A percentile compares a stretch with the other conserved stretches of the same genome.
These are phyloP conservation scores for Geranomyces michiganensis DNA, from an alignment of 192 early-diverging fungal genomes.

Conservation along the genomic window DNA sequence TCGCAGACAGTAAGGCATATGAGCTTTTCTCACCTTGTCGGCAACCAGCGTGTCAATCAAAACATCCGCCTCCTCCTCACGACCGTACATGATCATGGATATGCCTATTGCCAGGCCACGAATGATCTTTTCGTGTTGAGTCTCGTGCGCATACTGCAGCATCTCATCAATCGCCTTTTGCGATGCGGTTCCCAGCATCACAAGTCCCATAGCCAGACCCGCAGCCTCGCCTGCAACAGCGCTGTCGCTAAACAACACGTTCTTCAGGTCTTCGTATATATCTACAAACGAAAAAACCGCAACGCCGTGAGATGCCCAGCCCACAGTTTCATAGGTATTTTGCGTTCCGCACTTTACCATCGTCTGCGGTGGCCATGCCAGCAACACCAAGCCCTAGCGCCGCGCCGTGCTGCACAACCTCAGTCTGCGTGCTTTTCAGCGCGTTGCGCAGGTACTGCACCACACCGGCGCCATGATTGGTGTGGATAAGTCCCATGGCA, in stretches of 20 bases:
- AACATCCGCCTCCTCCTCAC: slow-evolving; percentile 92
- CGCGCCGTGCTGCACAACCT: slow-evolving; percentile 96
- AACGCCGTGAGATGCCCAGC: not conserved
- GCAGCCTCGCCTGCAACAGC: slow-evolving; percentile 98
- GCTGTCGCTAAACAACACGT: slow-evolving; percentile 87
- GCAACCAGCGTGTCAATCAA: slow-evolving; percentile 80
- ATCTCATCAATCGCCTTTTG: slow-evolving; percentile 86
- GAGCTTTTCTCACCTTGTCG: slow-evolving; percentile 69
- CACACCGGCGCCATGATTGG: slow-evolving; percentile 88
- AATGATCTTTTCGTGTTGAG: slow-evolving; percentile 99
- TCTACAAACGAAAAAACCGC: slow-evolving; percentile 41
- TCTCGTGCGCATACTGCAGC: slow-evolving; percentile 97
- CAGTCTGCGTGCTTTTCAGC: slow-evolving; percentile 75
- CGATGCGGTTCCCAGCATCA: slow-evolving; percentile 93
- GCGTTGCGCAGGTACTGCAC: slow-evolving; percentile 80
- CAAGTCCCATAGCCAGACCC: slow-evolving; percentile 93
- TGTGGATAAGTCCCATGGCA: slow-evolving; percentile 95
- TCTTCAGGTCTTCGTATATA: slow-evolving; percentile 86
- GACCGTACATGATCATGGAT: slow-evolving; percentile 95
- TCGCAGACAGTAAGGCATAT: not conserved
- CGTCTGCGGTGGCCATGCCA: slow-evolving; percentile 92
- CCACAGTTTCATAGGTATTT: not conserved
- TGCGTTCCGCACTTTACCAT: slow-evolving; percentile 61
- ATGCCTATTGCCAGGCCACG: slow-evolving; percentile 94
- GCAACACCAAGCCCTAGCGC: slow-evolving; percentile 93